phyloP scores from a whole-genome alignment of 2,329 filamentous ascomycete genomes.

The Scedosporium minutisporum region DNA sequence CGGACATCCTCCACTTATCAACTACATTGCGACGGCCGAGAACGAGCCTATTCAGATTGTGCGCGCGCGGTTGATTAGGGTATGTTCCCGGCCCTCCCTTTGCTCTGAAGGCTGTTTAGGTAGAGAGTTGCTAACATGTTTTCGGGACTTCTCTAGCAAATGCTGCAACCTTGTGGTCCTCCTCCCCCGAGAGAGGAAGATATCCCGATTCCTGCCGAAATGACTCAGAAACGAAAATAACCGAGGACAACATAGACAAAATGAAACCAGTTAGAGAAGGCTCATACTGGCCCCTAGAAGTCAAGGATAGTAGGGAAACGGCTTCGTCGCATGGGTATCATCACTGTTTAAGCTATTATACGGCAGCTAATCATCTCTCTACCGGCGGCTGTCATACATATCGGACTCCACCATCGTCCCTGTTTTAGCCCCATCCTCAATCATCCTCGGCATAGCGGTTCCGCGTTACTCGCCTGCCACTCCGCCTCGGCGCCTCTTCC shows the following conservation, averaged over 20 bases:
- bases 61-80: conserved; percentile 69
- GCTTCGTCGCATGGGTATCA: background rate
- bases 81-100: conserved; percentile 22
- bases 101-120: no score
- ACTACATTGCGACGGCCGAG: conserved; percentile 83
- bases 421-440: background rate
- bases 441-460: background rate
- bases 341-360: background rate
- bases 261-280: no score
- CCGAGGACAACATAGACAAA: background rate
- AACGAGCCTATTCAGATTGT: conserved; percentile 77
- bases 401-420: background rate
- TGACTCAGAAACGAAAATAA: conserved; percentile 3
- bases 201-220: conserved; percentile 9
- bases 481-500: background rate
- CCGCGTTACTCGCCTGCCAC: background rate
- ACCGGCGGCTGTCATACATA: background rate
- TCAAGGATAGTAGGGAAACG: background rate
- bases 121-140: conserved; percentile 7
- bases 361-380: background rate
- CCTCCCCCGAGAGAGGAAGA: conserved; percentile 47
- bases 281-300: no score
- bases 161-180: conserved; percentile 53
- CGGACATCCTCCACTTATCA: conserved; percentile 78
- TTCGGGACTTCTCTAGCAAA: conserved; percentile 38